phyloP scores from a whole-genome alignment of 179 eudicot genomes.

The Beta macrorhiza region DNA sequence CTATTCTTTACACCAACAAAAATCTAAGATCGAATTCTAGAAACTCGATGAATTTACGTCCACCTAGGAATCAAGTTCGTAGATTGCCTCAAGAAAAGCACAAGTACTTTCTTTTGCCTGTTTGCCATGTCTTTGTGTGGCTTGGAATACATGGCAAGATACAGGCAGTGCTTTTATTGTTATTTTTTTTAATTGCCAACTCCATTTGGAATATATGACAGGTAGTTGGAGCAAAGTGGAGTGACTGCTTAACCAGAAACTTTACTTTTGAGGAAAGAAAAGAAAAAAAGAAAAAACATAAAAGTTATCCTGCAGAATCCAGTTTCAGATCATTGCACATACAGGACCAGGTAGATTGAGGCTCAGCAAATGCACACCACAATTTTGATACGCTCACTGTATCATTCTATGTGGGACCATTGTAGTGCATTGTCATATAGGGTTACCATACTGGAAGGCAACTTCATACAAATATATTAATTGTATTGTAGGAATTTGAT shows the following conservation, averaged over 20 bases:
- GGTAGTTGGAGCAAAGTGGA: conserved; percentile 21
- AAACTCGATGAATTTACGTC: conserved; percentile 9
- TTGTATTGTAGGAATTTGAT: neutral
- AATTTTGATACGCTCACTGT: conserved; percentile 41
- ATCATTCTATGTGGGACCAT: conserved; percentile 21
- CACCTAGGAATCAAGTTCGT: neutral
- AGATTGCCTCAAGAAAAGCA: conserved; percentile 17
- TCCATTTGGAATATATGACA: conserved; percentile 2
- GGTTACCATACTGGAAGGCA: neutral
- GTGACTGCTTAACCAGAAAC: conserved; percentile 7
- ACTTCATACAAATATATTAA: neutral
- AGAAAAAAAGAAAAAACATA: conserved; percentile 6
- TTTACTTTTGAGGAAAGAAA: conserved; percentile 3
- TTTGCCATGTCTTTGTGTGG: conserved; percentile 23
- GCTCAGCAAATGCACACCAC: conserved; percentile 31
- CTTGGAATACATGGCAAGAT: conserved; percentile 6
- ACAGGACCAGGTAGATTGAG: conserved; percentile 19
- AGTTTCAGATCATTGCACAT: conserved; percentile 11
- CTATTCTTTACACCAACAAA: neutral
- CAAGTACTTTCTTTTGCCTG: neutral
- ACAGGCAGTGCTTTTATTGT: conserved; percentile 13
- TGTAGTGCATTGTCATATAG: neutral
- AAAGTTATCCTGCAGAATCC: conserved; percentile 31
- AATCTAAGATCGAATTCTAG: conserved; percentile 8
- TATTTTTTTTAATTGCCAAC: neutral